A percentile compares a stretch with the other conserved stretches of the same genome.
Evolutionary conservation across 2,329 filamentous ascomycete species (phyloP).

Genomic region (Ophiostoma ulmi): DNA sequence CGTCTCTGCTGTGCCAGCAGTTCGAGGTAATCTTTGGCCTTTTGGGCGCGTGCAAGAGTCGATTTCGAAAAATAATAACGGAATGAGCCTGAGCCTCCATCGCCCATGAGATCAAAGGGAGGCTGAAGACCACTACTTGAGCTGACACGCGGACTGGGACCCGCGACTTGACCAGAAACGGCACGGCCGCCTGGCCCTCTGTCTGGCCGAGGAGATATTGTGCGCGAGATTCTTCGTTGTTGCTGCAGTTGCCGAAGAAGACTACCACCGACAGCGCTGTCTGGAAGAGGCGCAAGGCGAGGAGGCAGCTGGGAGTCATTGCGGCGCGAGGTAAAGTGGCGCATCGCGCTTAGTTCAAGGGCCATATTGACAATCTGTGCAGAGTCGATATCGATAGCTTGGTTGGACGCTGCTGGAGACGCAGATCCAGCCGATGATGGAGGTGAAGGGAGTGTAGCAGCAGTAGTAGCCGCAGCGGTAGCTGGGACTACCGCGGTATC

Average conservation of each 20-base stretch:
- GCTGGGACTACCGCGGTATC: not conserved
- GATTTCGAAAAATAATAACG: conserved; percentile 69
- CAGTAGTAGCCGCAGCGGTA: conserved; percentile 25
- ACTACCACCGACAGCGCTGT: conserved; percentile 52
- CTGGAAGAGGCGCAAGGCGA: conserved; percentile 48
- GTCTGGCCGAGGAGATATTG: conserved; percentile 54
- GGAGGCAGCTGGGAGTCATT: conserved; percentile 50
- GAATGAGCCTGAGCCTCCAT: conserved; percentile 36
- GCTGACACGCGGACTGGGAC: conserved; percentile 28
- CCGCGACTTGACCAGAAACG: conserved; percentile 9
- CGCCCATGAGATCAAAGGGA: conserved; percentile 23
- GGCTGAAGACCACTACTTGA: conserved; percentile 45
- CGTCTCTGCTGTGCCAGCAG: conserved; percentile 79
- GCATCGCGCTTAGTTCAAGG: conserved; percentile 77
- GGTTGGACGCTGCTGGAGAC: not conserved
- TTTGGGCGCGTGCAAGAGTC: conserved; percentile 75
- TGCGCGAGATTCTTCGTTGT: conserved; percentile 59
- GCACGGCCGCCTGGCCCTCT: conserved; percentile 34
- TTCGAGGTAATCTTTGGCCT: conserved; percentile 79
- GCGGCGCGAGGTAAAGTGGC: conserved; percentile 57
- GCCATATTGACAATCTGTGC: conserved; percentile 91
- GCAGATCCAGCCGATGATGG: not conserved
- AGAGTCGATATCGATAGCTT: conserved; percentile 62
- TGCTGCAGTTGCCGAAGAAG: conserved; percentile 67
- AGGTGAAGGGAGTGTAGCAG: conserved; percentile 20